These are phyloP conservation scores for Penicillium crystallinum DNA, from an alignment of 495 filamentous ascomycete genomes.

Conservation along the genomic window DNA sequence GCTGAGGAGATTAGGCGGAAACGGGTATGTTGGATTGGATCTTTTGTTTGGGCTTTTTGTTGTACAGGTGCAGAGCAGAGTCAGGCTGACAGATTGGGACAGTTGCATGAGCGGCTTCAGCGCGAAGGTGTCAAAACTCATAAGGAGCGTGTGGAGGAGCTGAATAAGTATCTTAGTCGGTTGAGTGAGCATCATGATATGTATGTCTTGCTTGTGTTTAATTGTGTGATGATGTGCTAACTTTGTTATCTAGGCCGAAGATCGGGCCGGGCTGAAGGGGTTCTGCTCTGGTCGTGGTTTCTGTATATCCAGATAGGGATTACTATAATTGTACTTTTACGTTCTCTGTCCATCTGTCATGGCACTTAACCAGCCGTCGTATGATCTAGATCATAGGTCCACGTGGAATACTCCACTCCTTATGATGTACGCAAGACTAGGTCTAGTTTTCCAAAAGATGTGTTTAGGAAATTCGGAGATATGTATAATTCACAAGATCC, in stretches of 20 bases:
- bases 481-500: conserved; percentile 12
- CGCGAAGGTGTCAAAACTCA: conserved; percentile 88
- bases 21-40: conserved; percentile 53
- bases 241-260: conserved; percentile 50
- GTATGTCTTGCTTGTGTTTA: conserved; percentile 40
- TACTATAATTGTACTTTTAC: neutral
- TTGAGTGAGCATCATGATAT: conserved; percentile 98
- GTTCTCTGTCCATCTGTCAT: neutral
- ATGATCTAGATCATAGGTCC: neutral
- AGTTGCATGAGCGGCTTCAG: conserved; percentile 69
- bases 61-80: neutral
- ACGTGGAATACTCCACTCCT: neutral
- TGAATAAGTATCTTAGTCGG: conserved; percentile 87
- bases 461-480: neutral
- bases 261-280: conserved; percentile 63
- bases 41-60: no score
- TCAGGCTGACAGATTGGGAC: conserved; percentile 9
- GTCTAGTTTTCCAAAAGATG: no score
- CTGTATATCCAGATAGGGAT: neutral
- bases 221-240: conserved; percentile 5
- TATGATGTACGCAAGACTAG: neutral
- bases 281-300: neutral
- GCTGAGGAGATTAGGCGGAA: conserved; percentile 76
- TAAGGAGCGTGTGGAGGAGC: conserved; percentile 91
- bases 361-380: neutral